Base-by-base conservation (phyloP, 2,329 filamentous ascomycete species). In the Sarocladiaceae sp. region DNA sequence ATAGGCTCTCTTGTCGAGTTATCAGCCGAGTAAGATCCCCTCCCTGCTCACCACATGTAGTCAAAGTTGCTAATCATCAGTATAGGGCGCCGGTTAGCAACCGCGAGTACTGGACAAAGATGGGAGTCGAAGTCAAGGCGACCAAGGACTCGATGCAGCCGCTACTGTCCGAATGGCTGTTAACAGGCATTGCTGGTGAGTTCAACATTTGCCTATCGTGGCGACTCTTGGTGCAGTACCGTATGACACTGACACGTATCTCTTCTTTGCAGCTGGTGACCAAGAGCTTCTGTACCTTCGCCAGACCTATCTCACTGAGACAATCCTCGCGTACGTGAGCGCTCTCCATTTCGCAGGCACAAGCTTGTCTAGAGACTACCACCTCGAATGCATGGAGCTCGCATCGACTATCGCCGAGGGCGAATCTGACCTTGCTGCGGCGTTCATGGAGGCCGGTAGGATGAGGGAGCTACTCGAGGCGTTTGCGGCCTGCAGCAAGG, bases 351-450 rank as follows among this genome's bases (percentile, higher is more conserved):
- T 87, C 62, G 87, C 88, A 0, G 90, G 90, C 3, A 84, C 83
- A 44, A 78, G 82, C 47, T 73, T 95, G 39, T 86, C 84, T 42
- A 84, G 90, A 39, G 88, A 93, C 54, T 81, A 87, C 58, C 76
- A 96, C 17, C 78, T 94, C 23, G 85, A 93, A 63, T 88, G 86
- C 61, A 93, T 99, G 88, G 89, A 96, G 54, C 75, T 99, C 15
- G 86, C 90, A 1, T 83, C 85, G 1, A 66, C 84, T 2, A 79
- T 96, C 49, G 90, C 93, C 2, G 83, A 87, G 53, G 82, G 84
- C 57, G 80, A 78, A 55, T 84, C 84, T 22, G 84, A 86, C 58
- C 69, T 93, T 36, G 82, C 86, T 1, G 69, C 74, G 22, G 78
- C 81, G 40, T 88, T 94, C 59, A 68, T 84, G 52, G 75, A 78